phyloP scores from a whole-genome alignment of 345 rosid species.

The Lenwebbia sp. region DNA sequence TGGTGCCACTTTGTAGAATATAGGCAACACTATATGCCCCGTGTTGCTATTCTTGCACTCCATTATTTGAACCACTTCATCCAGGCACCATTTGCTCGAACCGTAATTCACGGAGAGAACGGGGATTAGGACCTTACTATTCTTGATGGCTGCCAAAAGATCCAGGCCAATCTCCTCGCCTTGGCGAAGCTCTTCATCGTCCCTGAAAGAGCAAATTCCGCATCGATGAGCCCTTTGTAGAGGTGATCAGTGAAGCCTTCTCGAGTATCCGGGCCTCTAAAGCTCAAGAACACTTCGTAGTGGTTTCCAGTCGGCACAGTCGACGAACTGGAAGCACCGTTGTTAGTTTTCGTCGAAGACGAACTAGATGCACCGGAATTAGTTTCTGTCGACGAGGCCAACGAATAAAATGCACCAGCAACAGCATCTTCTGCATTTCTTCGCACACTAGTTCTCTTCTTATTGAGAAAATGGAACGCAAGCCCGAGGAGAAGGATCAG shows the following conservation, averaged over 20 bases:
- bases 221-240: rapidly evolving
- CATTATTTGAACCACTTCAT: neutral
- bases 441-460: too few relatives aligned
- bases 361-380: neutral
- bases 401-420: neutral
- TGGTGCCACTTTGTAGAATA: neutral
- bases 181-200: neutral
- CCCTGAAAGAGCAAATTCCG: neutral
- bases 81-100: neutral
- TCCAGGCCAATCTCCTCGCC: neutral
- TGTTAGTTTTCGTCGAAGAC: neutral
- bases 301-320: neutral
- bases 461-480: too few relatives aligned
- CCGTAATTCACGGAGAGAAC: neutral
- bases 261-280: neutral
- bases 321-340: neutral
- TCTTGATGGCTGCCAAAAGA: neutral
- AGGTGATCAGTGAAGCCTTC: rapidly evolving
- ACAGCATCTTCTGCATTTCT: neutral
- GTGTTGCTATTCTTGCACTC: neutral
- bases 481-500: too few relatives aligned
- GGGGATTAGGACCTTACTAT: neutral
- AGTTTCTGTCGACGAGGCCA: neutral
- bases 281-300: neutral
- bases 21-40: neutral